Conservation (phyloP, 352 stramenopile species). For the Phytopythium chamaehyphon region DNA sequence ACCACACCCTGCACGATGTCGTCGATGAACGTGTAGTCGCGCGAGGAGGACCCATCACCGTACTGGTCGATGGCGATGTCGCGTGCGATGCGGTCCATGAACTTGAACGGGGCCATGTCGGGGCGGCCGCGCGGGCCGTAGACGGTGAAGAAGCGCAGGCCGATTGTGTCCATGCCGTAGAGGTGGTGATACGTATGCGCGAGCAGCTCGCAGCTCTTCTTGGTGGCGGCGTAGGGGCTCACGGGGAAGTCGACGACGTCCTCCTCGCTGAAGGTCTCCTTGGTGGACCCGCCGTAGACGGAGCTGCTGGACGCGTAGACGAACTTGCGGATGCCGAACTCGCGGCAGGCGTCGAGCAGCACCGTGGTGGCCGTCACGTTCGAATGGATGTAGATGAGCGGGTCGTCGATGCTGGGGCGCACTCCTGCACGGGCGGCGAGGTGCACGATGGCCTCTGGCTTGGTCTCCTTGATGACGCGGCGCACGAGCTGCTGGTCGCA, state of each 20-base stretch:
- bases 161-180: constrained; percentile 93
- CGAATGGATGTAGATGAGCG: constrained; percentile 96
- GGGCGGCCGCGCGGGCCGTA: constrained; percentile 95
- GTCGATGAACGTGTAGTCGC: constrained; percentile 98
- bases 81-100: constrained; percentile 93
- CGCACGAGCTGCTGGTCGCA: constrained; percentile 92
- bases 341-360: constrained; percentile 90
- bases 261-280: constrained; percentile 88
- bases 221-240: constrained; percentile 95
- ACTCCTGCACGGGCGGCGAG: constrained; percentile 96
- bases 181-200: constrained; percentile 97
- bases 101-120: constrained; percentile 99
- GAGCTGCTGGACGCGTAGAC: constrained; percentile 95
- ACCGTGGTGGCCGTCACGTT: constrained; percentile 95
- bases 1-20: constrained; percentile 97
- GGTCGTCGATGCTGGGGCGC: constrained; percentile 96
- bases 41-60: constrained; percentile 91
- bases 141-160: constrained; percentile 98
- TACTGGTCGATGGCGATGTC: constrained; percentile 95
- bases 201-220: constrained; percentile 97
- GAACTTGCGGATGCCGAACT: constrained; percentile 91
- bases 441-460: constrained; percentile 89
- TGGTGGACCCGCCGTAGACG: constrained; percentile 94
- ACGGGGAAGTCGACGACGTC: constrained; percentile 93
- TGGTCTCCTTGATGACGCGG: constrained; percentile 85